Base-by-base conservation (phyloP, 2,329 filamentous ascomycete genomes). In the Cryphonectria nitschkei region DNA sequence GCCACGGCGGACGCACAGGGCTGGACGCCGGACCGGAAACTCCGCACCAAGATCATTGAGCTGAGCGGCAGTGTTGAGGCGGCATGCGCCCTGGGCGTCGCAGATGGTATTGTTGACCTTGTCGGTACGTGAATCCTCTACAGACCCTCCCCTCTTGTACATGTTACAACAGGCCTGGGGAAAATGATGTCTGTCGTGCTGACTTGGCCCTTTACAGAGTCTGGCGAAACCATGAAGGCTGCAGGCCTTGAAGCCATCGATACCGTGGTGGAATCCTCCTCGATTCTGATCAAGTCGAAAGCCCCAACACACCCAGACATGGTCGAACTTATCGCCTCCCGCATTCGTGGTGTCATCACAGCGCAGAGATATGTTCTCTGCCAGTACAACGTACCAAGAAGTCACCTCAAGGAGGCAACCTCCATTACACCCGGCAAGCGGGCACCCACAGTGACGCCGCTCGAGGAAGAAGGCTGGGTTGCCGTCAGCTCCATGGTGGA, bases 61-160 rank as follows among this genome's bases (percentile, higher is more conserved):
- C 88, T 98, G 72, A 96, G 95, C 74, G 96, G 96, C 22, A 98
- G 95, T 85, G 96, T 99, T 46, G 96, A 99, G 84, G 95, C 96
- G 67, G 95, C 96, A 54, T 99, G 96, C 79, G 95, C 96, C 29
- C 85, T 99, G 68, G 96, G 96, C 68, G 95, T 98, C 39, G 96
- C 96, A 60, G 95, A 98, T 80, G 96, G 95, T 66, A 98, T 99
- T 80, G 94, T 99, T 63, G 96, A 99, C 83, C 90, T 99, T 70
- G 96, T 99, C 79, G 94, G 94, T 96, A 82, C 80, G 92, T 88
- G 7, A 56, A 13, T 11, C 34, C 41, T 50, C 37, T 9, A 14
- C 2, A 22, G 52, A 26, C n/a, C 13, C 46, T 19, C 9, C 37
- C 37, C 37, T 39, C 9, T n/a, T 19, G 7, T 32, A 32, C 52